Conservation (phyloP, 352 stramenopile species). For the Phytopythium helicoides region DNA sequence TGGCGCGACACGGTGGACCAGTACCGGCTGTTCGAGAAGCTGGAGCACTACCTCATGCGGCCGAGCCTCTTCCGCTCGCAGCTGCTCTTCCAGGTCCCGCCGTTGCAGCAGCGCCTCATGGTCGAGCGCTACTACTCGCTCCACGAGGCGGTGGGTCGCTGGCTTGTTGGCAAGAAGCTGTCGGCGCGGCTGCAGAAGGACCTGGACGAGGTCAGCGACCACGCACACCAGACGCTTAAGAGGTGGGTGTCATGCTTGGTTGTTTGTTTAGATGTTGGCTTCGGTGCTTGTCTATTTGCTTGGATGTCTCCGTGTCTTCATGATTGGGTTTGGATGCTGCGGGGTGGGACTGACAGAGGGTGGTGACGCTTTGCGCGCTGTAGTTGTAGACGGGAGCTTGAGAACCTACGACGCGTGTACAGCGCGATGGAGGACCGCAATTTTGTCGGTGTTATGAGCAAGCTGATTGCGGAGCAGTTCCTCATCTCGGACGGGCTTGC, state of each 20-base stretch:
- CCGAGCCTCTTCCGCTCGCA: constrained; percentile 77
- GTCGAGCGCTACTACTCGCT: constrained; percentile 79
- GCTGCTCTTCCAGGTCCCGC: constrained; percentile 79
- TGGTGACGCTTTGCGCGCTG: not conserved
- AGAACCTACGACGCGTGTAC: constrained; percentile 80
- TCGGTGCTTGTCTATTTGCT: too few species aligned
- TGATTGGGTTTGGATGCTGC: too few species aligned
- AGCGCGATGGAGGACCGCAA: constrained; percentile 72
- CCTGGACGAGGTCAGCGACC: constrained; percentile 80
- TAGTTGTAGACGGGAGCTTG: constrained; percentile 74
- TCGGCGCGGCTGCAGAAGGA: constrained; percentile 82
- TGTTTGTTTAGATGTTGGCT: too few species aligned
- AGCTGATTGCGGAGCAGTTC: constrained; percentile 54
- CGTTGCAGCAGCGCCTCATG: constrained; percentile 78
- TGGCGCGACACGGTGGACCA: constrained; percentile 82
- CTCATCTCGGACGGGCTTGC: constrained; percentile 70
- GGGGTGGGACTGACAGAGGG: too few species aligned
- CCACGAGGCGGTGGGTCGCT: constrained; percentile 64
- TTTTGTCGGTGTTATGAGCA: constrained; percentile 58
- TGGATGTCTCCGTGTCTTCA: too few species aligned
- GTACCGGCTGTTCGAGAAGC: constrained; percentile 81
- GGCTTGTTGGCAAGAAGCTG: constrained; percentile 80
- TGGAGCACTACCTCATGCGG: constrained; percentile 82
- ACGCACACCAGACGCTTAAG: constrained; percentile 62
- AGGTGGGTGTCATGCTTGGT: constrained; percentile 11